Conservation (phyloP, 805 yeast genomes). For the Starmerella kuoi region DNA sequence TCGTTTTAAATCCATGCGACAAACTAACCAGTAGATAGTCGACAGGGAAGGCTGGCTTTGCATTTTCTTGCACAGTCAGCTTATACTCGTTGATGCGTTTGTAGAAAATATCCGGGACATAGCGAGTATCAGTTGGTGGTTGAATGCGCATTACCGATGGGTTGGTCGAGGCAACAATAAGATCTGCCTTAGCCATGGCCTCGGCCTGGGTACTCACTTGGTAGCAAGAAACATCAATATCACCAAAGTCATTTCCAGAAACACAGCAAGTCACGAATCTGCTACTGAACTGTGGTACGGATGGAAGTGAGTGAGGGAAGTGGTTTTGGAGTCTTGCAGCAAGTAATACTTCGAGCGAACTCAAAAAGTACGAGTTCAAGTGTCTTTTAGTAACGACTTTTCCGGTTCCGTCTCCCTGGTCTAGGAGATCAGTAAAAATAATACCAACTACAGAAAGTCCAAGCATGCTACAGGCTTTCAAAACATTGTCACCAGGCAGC, state of each 20-base stretch:
- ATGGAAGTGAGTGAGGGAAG: conserved; percentile 35
- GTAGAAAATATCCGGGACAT: conserved; percentile 90
- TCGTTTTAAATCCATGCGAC: conserved; percentile 77
- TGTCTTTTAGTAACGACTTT: conserved; percentile 87
- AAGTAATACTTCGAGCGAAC: conserved; percentile 75
- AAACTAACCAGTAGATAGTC: conserved; percentile 76
- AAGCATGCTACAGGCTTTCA: conserved; percentile 36
- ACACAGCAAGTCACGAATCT: conserved; percentile 88
- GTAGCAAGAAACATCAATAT: conserved; percentile 80
- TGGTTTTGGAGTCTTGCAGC: conserved; percentile 66
- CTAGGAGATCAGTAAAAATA: conserved; percentile 79
- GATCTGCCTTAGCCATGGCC: conserved; percentile 73
- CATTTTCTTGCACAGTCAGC: conserved; percentile 72
- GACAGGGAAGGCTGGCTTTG: conserved; percentile 87
- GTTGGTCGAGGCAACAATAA: conserved; percentile 76
- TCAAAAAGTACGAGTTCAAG: conserved; percentile 75
- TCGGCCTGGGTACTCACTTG: conserved; percentile 85
- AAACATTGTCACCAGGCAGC: conserved; percentile 31
- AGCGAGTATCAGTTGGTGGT: conserved; percentile 56
- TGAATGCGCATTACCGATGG: conserved; percentile 78
- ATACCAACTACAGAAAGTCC: conserved; percentile 69
- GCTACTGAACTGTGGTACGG: conserved; percentile 54
- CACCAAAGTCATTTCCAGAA: conserved; percentile 77
- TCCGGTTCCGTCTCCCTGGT: conserved; percentile 78
- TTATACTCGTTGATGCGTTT: conserved; percentile 78